A percentile compares a stretch with the other conserved stretches of the same genome.
Evolutionary conservation across 768 basidiomycete genomes (phyloP).

Genomic region (Lactarius sanguifluus): DNA sequence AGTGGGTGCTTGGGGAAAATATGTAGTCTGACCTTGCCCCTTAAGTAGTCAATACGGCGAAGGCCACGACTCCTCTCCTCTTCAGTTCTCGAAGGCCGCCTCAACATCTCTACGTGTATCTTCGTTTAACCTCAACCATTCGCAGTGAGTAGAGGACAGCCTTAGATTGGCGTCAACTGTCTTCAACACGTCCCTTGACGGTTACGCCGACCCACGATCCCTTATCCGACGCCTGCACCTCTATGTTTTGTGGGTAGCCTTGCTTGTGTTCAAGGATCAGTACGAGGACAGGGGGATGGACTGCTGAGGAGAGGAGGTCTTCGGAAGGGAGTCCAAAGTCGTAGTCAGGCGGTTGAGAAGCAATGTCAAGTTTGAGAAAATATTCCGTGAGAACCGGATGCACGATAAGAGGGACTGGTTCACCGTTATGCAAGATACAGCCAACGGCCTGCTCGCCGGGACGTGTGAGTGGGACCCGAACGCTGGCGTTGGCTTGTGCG

Average conservation of each 20-base stretch:
- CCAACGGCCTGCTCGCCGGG: background rate
- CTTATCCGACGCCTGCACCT: background rate
- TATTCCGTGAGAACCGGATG: slow-evolving; percentile 5
- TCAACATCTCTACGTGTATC: background rate
- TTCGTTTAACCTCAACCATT: background rate
- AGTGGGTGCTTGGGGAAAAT: slow-evolving; percentile 3
- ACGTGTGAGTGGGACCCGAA: background rate
- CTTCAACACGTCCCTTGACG: slow-evolving; percentile 4
- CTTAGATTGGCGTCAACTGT: background rate
- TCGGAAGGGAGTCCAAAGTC: background rate
- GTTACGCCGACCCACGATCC: background rate
- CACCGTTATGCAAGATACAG: background rate
- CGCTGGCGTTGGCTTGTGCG: background rate
- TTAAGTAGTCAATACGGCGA: slow-evolving; percentile 4
- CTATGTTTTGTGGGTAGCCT: too few species aligned
- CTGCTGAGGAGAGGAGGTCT: too few species aligned
- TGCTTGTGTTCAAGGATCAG: too few species aligned
- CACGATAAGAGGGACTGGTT: slow-evolving; percentile 9
- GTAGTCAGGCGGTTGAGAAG: background rate
- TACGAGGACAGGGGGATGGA: too few species aligned
- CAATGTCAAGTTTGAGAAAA: slow-evolving; percentile 1
- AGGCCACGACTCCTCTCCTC: background rate
- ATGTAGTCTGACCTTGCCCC: slow-evolving; percentile 11
- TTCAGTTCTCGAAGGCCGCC: background rate
- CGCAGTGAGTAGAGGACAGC: background rate